These are phyloP conservation scores for Vitis rotundifolia DNA, from an alignment of 164 flowering plant species.

Conservation along the genomic window DNA sequence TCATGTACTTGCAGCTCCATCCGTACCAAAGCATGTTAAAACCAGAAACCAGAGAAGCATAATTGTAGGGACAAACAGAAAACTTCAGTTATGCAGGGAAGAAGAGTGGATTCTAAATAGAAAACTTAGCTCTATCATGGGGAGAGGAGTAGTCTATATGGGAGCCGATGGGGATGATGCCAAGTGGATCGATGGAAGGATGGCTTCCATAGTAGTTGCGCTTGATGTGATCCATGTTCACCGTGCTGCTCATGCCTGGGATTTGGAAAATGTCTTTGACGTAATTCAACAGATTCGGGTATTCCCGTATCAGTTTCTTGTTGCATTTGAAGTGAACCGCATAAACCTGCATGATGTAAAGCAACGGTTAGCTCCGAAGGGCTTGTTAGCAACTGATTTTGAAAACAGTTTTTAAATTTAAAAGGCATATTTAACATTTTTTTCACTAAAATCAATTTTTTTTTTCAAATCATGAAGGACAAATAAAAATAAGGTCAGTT, in stretches of 20 bases:
- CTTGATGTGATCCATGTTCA: slow-evolving; percentile 91
- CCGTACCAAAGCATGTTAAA: no score
- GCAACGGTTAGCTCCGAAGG: no score
- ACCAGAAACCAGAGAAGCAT: no score
- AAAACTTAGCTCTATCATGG: slow-evolving; percentile 72
- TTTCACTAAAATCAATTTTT: no score
- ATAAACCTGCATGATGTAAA: slow-evolving; percentile 58
- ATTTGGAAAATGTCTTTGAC: slow-evolving; percentile 82
- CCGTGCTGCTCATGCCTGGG: slow-evolving; percentile 76
- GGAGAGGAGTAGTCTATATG: slow-evolving; percentile 62
- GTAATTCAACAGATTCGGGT: slow-evolving; percentile 84
- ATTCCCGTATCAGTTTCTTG: slow-evolving; percentile 79
- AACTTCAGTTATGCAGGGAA: no score
- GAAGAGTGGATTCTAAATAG: slow-evolving; percentile 19
- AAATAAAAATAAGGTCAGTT: no score
- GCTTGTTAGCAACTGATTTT: no score
- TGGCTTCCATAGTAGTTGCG: slow-evolving; percentile 92
- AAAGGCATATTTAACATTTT: no score
- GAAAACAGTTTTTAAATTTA: no score
- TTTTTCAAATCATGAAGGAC: no score
- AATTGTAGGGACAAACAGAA: no score
- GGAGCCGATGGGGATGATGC: slow-evolving; percentile 81
- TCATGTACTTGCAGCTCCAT: no score
- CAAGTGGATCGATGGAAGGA: slow-evolving; percentile 81
- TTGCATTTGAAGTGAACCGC: slow-evolving; percentile 97